Evolutionary conservation across 768 basidiomycete genomes (phyloP), one percentile per base, ranked within the genome.

Genomic region (Boletus rubescentipes): DNA sequence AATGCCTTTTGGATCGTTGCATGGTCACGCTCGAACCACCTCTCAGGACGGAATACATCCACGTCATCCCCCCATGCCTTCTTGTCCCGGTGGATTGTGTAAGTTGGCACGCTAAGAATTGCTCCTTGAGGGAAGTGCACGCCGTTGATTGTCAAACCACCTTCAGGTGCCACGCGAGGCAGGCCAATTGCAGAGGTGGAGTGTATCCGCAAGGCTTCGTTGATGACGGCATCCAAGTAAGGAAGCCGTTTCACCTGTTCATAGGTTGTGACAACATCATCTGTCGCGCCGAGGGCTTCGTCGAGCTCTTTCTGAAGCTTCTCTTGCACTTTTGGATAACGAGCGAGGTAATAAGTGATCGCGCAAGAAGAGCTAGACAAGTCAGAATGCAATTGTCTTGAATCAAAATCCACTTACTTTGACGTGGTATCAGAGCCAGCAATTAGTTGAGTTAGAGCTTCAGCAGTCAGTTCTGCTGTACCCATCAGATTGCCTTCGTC

Each of bases 371-470:
- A 93, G 74, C 91, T 93, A 54, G 31, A 34, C 30, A 16, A 26
- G 36, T 61, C 21, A 50, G 51, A 31, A 34, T 38, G 46, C 38
- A 36, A 20, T 10, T 23, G 26, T 30, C 31, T 26, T 32, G 39
- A 23, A 26, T 30, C 14, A 14, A 9, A 44, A 42, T 18, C 36
- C 35, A 39, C 85, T 55, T 60, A 91, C 90, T 96, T 97, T 42
- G 93, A 93, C 0, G 94, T 96, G 1, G 93, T 97, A 63, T 97
- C 93, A 4, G 87, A 89, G 2, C 93, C 93, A 7, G 91, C 91
- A 58, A 94, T 93, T 16, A 94, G 78, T 44, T 93, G 82, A 1
- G 92, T 93, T 18, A 91, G 71, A 41, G 89, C 87, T 73, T 97
- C 94, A 0, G 93, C 93, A 1, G 92, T 96, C 51, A 97, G 72